phyloP scores from a whole-genome alignment of 83 land plant species.

The Thuja plicata region DNA sequence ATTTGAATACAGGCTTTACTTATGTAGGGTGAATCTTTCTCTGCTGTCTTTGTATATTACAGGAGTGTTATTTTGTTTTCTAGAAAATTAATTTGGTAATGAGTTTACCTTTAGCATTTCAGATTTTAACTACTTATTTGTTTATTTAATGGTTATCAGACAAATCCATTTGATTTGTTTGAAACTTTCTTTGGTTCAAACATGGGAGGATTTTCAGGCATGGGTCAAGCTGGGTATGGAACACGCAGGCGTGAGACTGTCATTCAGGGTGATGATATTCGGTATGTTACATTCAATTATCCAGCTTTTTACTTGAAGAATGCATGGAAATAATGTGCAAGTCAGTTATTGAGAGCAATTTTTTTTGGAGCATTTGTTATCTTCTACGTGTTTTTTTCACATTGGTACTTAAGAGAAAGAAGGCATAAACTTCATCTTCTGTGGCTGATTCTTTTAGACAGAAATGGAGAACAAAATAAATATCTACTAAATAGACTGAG shows the following conservation, averaged over 20 bases:
- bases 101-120: not conserved
- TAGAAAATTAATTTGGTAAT: not conserved
- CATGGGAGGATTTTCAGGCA: conserved; percentile 85
- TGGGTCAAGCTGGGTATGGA: conserved; percentile 78
- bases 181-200: conserved; percentile 92
- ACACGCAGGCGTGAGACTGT: conserved; percentile 54
- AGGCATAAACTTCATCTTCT: not conserved
- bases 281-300: conserved; percentile 44
- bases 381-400: not conserved
- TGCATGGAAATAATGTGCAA: not conserved
- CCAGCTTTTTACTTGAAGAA: not conserved
- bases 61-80: not conserved
- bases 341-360: not conserved
- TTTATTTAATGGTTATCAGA: conserved; percentile 37
- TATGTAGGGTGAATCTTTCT: not conserved
- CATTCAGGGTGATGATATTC: conserved; percentile 86
- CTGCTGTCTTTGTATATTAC: not conserved
- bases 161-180: conserved; percentile 96
- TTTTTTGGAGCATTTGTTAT: not conserved
- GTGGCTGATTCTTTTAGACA: not conserved
- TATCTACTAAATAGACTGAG: not conserved
- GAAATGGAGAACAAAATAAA: not conserved
- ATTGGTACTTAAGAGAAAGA: not conserved
- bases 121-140: not conserved
- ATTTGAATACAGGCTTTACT: conserved; percentile 3